Evolutionary conservation across 306 rosid species (phyloP).

Genomic region (Quercus dentata): DNA sequence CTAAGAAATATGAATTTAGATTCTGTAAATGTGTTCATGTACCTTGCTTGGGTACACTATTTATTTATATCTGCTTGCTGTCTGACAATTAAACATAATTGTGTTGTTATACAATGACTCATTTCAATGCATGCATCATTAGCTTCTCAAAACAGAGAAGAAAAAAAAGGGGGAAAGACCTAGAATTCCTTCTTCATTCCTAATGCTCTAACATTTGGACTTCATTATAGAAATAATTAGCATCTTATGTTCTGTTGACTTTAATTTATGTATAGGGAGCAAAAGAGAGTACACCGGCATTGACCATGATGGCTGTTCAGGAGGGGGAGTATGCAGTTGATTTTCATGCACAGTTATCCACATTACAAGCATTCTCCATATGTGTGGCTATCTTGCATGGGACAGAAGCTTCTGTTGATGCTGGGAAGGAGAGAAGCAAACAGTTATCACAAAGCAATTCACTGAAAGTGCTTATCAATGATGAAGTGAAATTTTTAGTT

Average conservation of each 20-base stretch:
- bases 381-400: conserved; percentile 84
- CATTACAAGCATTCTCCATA: conserved; percentile 87
- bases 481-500: conserved; percentile 54
- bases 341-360: conserved; percentile 83
- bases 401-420: conserved; percentile 37
- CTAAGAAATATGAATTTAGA: neutral
- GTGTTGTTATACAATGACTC: neutral
- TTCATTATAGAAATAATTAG: neutral
- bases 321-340: conserved; percentile 79
- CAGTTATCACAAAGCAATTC: conserved; percentile 51
- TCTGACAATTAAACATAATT: neutral
- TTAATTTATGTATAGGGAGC: conserved; percentile 56
- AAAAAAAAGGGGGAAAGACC: neutral
- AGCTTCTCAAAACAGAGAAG: neutral
- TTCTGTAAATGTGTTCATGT: neutral
- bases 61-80: neutral
- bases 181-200: neutral
- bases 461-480: conserved; percentile 72
- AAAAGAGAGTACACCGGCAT: conserved; percentile 64
- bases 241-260: conserved; percentile 12
- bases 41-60: neutral
- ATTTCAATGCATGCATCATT: neutral
- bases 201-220: neutral
- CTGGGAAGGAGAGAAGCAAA: conserved; percentile 33
- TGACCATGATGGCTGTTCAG: conserved; percentile 62